Base-by-base conservation (phyloP, 2,329 filamentous ascomycete species). In the Alternaria brassicicola region DNA sequence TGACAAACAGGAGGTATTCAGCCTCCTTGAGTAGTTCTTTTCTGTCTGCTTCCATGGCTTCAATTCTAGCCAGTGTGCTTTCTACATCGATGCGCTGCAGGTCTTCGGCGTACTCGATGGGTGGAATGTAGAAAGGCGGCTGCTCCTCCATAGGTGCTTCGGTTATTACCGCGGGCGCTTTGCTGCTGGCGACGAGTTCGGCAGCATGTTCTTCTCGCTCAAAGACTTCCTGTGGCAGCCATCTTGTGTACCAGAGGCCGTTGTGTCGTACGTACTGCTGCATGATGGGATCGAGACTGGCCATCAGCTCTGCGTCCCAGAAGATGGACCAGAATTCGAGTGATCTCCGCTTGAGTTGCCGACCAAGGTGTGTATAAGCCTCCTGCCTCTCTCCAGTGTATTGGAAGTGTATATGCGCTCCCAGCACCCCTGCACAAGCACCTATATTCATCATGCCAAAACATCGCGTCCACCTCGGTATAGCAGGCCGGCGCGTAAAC, bases 211-310 rank as follows among this genome's bases (percentile, higher is more conserved):
- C 67, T 12, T 56, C 56, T 17, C 59, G 54, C 13, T 70, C 64
- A 36, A 59, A 64, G 2, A 62, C 64, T 15, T 59, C 42, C 4
- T 62, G 58, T 15, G 67, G 64, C 4, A 71, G 39, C n/a, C 66
- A 64, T 28, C 63, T 62, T 1, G 65, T 62, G 46, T 70, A 66
- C 65, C 66, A 70, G 19, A 72, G 39, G 2, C 62, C 64, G 46
- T 70, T 66, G 52, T 70, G 67, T 12, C 64, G 65, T 7, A 73
- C 63, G 36, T 74, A 75, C 19, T 57, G 63, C 51, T 74, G 72
- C 9, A 69, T 54, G 21, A 69, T 31, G 1, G 68, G 65, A 31
- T 66, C 57, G 50, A 75, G 64, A 9, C 48, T 48, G 7, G 68
- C 57, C 71, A 73, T 70, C 7, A 69, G 49, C 45, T 62, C 36